These are phyloP conservation scores for Aegilops speltoides DNA, from an alignment of 176 grass and related monocot species.

Conservation along the genomic window DNA sequence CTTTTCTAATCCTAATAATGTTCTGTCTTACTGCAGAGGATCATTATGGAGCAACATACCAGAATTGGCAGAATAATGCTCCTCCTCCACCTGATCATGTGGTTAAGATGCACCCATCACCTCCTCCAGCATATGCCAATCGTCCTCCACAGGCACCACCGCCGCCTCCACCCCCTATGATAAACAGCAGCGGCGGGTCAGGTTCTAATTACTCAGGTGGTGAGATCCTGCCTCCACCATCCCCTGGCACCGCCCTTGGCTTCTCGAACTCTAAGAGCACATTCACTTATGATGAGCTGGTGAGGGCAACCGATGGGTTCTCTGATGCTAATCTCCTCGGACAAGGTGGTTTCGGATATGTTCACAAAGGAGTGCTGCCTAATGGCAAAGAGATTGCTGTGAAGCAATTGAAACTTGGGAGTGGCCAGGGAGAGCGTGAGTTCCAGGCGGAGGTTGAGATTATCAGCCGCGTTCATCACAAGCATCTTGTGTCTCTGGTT, in stretches of 20 bases:
- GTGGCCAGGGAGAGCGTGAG: constrained; percentile 77
- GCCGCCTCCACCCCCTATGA: constrained; percentile 46
- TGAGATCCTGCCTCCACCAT: constrained; percentile 60
- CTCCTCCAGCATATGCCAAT: constrained; percentile 57
- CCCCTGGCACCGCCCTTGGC: constrained; percentile 50
- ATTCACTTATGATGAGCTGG: constrained; percentile 76
- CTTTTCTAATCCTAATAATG: constrained; percentile 15
- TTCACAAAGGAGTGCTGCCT: constrained; percentile 69
- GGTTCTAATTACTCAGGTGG: constrained; percentile 71
- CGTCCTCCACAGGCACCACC: constrained; percentile 43
- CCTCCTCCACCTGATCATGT: constrained; percentile 53
- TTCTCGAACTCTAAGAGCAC: constrained; percentile 83
- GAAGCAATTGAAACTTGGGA: constrained; percentile 77
- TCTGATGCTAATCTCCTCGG: constrained; percentile 80
- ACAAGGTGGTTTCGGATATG: constrained; percentile 87
- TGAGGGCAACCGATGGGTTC: constrained; percentile 71
- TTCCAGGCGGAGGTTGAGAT: constrained; percentile 86
- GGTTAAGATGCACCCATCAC: constrained; percentile 60
- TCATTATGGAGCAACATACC: constrained; percentile 49
- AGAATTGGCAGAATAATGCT: constrained; percentile 67
- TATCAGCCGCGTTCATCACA: constrained; percentile 80
- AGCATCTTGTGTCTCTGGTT: constrained; percentile 75
- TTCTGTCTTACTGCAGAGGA: constrained; percentile 43
- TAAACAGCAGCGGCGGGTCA: constrained; percentile 62
- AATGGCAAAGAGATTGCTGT: constrained; percentile 79